Base-by-base conservation (phyloP, 2,329 filamentous ascomycete genomes). In the Fusarium brevicatenulatum region DNA sequence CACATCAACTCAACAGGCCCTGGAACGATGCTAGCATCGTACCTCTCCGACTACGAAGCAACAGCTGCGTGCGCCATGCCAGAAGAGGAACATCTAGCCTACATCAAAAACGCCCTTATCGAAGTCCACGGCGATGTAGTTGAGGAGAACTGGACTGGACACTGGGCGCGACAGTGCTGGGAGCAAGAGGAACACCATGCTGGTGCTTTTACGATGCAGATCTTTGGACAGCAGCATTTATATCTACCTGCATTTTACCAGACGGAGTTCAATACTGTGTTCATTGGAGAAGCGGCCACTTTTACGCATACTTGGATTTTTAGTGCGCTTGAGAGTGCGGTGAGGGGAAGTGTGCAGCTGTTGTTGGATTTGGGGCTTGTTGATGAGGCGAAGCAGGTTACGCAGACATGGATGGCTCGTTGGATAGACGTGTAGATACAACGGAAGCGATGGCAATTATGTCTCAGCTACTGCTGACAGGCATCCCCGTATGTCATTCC, bases 161-260 rank as follows among this genome's bases (percentile, higher is more conserved):
- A 83, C 68, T 90, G 86, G 66, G 83, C 88, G n/a, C 84, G 89
- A 1, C 86, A 87, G 49, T 91, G 89, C 77, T 91, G 89, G 89
- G 84, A 88, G 64, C 76, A 83, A 4, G 86, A 90, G 47, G 85
- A 88, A 72, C 85, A 88, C 62, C 85, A 90, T 66, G 87, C 86
- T 2, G 88, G 87, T 30, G 86, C 87, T 5, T 91, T 88, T 86
- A 84, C 86, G 1, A 75, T 80, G 32, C 88, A 88, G 2, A 78
- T 82, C 1, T 82, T 87, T 3, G 85, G 85, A 0, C 89, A 90
- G 77, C 88, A 91, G 70, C 84, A 90, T 37, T 74, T 91, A 9
- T 91, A 89, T 66, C 79, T 91, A 5, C 89, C 90, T 0, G 87
- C 88, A 0, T 91, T 89, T 72, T 90, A 88, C 70, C 83, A 88